A percentile compares a stretch with the other conserved stretches of the same genome.
Conservation (phyloP, 2,329 filamentous ascomycete species). For the Aspergillus oerlinghausenensis region DNA sequence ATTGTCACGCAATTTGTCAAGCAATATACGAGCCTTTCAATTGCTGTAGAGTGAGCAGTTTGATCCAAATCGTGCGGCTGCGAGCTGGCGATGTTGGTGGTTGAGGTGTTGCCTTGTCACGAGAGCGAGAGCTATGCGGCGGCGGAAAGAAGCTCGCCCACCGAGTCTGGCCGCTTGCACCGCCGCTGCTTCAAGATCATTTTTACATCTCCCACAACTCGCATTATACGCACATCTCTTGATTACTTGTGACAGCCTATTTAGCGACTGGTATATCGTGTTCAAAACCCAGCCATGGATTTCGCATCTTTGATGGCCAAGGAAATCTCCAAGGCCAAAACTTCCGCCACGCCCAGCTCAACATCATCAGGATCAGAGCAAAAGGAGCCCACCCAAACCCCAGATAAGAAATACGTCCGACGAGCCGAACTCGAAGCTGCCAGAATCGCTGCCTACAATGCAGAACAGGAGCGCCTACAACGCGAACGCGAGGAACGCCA, state of each 20-base stretch:
- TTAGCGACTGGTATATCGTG: background rate
- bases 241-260: background rate
- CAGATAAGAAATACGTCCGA: conserved; percentile 71
- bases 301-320: conserved; percentile 91
- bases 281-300: conserved; percentile 62
- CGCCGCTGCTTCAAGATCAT: background rate
- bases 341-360: conserved; percentile 27
- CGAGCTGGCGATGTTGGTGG: background rate
- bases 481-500: conserved; percentile 64
- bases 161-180: background rate
- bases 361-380: conserved; percentile 7
- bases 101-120: background rate
- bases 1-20: background rate
- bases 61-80: background rate
- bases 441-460: conserved; percentile 72
- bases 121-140: background rate
- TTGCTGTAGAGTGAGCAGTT: background rate
- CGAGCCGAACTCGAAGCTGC: conserved; percentile 82
- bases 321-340: conserved; percentile 79
- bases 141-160: background rate
- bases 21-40: background rate
- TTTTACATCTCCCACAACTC: background rate
- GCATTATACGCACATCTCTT: background rate
- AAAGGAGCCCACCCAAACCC: conserved; percentile 17
- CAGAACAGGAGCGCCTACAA: conserved; percentile 73